Conservation (phyloP, 257 asterid species). For the Mentha longifolia region DNA sequence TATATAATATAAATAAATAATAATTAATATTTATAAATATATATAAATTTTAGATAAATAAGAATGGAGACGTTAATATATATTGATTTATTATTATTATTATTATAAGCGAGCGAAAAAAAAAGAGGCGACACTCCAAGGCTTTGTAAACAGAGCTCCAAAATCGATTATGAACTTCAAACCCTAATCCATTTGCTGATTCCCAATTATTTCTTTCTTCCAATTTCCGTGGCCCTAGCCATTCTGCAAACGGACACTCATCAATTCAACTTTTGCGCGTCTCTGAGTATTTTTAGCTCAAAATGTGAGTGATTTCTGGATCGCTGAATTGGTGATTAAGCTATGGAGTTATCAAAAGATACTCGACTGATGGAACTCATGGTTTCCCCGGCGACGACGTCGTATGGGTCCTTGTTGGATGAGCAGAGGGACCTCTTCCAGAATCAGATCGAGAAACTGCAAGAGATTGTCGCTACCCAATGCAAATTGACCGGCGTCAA, state of each 20-base stretch:
- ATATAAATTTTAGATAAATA: too few species aligned
- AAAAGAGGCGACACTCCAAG: not conserved
- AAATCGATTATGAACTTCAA: constrained; percentile 12
- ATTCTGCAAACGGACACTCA: not conserved
- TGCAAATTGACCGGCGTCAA: constrained; percentile 94
- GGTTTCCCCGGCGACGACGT: constrained; percentile 52
- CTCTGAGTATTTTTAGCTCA: constrained; percentile 3
- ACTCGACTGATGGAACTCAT: constrained; percentile 53
- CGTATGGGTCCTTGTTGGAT: constrained; percentile 58
- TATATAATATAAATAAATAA: too few species aligned
- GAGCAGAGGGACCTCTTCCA: constrained; percentile 65
- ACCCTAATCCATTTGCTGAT: constrained; percentile 35
- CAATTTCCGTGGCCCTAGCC: constrained; percentile 19
- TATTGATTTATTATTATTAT: too few species aligned
- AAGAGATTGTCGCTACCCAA: constrained; percentile 69
- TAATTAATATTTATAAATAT: too few species aligned
- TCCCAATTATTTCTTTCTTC: constrained; percentile 8
- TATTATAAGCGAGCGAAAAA: too few species aligned
- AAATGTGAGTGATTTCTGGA: constrained; percentile 36
- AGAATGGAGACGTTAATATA: too few species aligned
- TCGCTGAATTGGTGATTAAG: constrained; percentile 25
- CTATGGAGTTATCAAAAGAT: constrained; percentile 53
- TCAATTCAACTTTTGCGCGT: not conserved
- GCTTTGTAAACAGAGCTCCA: constrained; percentile 12
- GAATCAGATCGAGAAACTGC: constrained; percentile 78